These are phyloP conservation scores for Lyophyllum decastes DNA, from an alignment of 768 basidiomycete species.

Conservation along the genomic window DNA sequence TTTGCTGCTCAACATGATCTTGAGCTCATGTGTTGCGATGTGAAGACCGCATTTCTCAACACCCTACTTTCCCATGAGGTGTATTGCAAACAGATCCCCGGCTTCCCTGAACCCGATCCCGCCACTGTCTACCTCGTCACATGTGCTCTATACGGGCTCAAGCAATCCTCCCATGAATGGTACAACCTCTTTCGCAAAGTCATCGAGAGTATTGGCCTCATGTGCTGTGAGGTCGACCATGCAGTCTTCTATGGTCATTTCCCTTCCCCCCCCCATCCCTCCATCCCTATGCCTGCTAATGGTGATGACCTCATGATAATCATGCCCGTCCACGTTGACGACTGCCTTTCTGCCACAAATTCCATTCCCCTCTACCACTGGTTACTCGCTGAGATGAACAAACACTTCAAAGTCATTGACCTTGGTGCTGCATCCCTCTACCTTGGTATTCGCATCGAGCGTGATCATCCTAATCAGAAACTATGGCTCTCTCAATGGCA, in stretches of 20 bases:
- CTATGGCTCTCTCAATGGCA: neutral
- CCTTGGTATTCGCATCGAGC: constrained; percentile 4
- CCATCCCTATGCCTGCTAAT: constrained; percentile 17
- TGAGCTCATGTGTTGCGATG: constrained; percentile 26
- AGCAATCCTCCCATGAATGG: neutral
- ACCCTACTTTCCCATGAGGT: constrained; percentile 19
- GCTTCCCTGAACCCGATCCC: constrained; percentile 17
- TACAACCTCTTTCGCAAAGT: neutral
- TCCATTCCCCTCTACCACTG: constrained; percentile 20
- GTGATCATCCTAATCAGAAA: neutral
- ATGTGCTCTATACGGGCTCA: constrained; percentile 1
- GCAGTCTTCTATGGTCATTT: neutral
- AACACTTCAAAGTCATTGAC: neutral
- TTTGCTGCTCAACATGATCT: constrained; percentile 20
- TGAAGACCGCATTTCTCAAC: constrained; percentile 28
- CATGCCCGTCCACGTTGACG: constrained; percentile 27
- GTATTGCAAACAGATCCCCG: constrained; percentile 19
- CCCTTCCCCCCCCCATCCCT: constrained; percentile 16
- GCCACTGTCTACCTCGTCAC: constrained; percentile 14
- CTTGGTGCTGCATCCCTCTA: neutral
- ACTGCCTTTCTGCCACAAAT: constrained; percentile 19
- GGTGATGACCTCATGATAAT: constrained; percentile 16
- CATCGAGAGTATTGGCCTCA: constrained; percentile 19
- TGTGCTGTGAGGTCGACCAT: constrained; percentile 25
- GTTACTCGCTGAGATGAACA: constrained; percentile 10